Evolutionary conservation across 306 rosid genomes (phyloP).

Genomic region (Cucurbita argyrosperma): DNA sequence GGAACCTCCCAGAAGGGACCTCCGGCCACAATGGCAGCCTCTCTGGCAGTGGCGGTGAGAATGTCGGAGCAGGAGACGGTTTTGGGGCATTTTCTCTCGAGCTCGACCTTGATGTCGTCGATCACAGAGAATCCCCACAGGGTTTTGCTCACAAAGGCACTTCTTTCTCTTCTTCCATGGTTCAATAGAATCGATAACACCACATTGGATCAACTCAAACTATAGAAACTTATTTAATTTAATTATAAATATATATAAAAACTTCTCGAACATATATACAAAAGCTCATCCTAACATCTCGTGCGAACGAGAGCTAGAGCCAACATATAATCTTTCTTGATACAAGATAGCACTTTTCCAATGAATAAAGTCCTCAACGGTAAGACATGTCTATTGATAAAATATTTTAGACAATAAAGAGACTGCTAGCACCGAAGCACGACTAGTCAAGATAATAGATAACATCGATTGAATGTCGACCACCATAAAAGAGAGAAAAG

Average conservation of each 20-base stretch:
- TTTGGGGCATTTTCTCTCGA: slow-evolving; percentile 61
- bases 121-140: slow-evolving; percentile 57
- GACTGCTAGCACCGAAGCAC: not conserved
- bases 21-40: slow-evolving; percentile 64
- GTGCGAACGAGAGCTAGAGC: slow-evolving; percentile 55
- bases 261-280: slow-evolving; percentile 12
- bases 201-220: slow-evolving; percentile 30
- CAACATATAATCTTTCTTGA: slow-evolving; percentile 44
- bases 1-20: slow-evolving; percentile 97
- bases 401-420: slow-evolving; percentile 27
- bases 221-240: not conserved
- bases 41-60: slow-evolving; percentile 73
- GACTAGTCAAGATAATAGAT: not conserved
- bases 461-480: not conserved
- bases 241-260: not conserved
- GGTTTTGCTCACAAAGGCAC: slow-evolving; percentile 46
- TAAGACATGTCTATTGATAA: slow-evolving; percentile 38
- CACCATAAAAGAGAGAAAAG: not conserved
- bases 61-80: slow-evolving; percentile 82
- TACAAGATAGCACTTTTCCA: slow-evolving; percentile 45
- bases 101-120: slow-evolving; percentile 49
- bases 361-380: slow-evolving; percentile 62
- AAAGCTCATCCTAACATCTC: not conserved
- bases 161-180: slow-evolving; percentile 45
- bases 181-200: slow-evolving; percentile 54